Evolutionary conservation across 192 early-diverging fungal species (phyloP).

Genomic region (Lunasporangiospora selenospora): DNA sequence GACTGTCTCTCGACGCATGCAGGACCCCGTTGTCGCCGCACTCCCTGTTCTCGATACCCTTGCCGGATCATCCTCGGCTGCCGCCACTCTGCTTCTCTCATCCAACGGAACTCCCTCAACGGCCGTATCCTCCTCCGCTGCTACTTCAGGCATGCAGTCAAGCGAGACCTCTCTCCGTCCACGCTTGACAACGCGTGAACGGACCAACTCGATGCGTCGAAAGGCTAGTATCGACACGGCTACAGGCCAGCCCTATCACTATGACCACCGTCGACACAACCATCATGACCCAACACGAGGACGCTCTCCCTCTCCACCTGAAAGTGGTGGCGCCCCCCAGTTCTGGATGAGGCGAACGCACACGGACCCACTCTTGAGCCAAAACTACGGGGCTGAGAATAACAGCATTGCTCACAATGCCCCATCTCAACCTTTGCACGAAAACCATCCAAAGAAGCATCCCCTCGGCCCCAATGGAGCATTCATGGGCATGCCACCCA

Average conservation of each 20-base stretch:
- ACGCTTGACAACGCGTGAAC: background rate
- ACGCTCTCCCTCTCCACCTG: conserved; percentile 33
- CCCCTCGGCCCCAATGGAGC: no score
- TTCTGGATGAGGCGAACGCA: no score
- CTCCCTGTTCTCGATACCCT: conserved; percentile 2
- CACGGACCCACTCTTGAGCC: no score
- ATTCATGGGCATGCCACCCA: no score
- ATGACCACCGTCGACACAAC: conserved; percentile 30
- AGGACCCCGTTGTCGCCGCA: conserved; percentile 5
- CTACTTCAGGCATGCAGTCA: no score
- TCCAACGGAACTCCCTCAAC: conserved; percentile 1
- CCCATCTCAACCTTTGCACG: no score
- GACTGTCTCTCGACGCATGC: background rate
- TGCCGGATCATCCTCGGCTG: background rate
- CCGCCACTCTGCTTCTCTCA: no score
- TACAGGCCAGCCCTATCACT: conserved; percentile 38
- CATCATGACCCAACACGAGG: conserved; percentile 37
- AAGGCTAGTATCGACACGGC: conserved; percentile 24
- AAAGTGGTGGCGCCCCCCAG: conserved; percentile 3
- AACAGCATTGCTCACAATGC: no score
- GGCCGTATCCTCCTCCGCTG: background rate
- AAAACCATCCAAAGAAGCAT: no score
- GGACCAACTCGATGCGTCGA: conserved; percentile 32
- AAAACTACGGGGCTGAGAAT: no score
- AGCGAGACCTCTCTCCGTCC: background rate